These are phyloP conservation scores for Vavraia culicis DNA, from an alignment of 371 early-diverging fungal species.

Conservation along the genomic window DNA sequence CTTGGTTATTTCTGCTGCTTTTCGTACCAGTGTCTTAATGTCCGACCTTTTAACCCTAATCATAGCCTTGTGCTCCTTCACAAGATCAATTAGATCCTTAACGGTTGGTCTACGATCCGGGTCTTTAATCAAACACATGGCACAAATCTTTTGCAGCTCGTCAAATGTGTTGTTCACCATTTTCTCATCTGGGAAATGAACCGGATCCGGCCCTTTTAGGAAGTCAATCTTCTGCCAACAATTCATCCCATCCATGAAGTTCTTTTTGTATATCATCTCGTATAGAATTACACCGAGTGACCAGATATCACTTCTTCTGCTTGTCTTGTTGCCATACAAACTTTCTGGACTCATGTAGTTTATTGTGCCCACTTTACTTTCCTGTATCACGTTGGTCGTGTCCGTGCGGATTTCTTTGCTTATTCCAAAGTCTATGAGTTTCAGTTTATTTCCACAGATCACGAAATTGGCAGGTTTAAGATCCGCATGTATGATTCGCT, in stretches of 20 bases:
- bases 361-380: conserved; percentile 67
- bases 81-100: conserved; percentile 48
- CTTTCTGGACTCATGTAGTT: conserved; percentile 94
- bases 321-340: conserved; percentile 41
- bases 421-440: conserved; percentile 87
- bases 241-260: no score
- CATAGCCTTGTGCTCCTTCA: no score
- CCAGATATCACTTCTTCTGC: conserved; percentile 65
- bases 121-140: conserved; percentile 48
- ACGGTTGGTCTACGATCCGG: conserved; percentile 51
- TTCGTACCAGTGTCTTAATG: no score
- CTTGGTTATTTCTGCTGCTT: no score
- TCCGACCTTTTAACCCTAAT: no score
- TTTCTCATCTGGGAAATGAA: no score
- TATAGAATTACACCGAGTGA: conserved; percentile 83
- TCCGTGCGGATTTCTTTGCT: conserved; percentile 70
- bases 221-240: no score
- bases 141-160: no score
- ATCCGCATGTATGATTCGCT: conserved; percentile 70
- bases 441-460: conserved; percentile 37
- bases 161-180: no score
- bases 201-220: no score
- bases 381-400: conserved; percentile 71
- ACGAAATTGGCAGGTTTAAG: conserved; percentile 62
- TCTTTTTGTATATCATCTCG: conserved; percentile 66